Evolutionary conservation across 2,329 filamentous ascomycete species (phyloP), one percentile per base, ranked within the genome.

Genomic region (Penicillium occitanis): DNA sequence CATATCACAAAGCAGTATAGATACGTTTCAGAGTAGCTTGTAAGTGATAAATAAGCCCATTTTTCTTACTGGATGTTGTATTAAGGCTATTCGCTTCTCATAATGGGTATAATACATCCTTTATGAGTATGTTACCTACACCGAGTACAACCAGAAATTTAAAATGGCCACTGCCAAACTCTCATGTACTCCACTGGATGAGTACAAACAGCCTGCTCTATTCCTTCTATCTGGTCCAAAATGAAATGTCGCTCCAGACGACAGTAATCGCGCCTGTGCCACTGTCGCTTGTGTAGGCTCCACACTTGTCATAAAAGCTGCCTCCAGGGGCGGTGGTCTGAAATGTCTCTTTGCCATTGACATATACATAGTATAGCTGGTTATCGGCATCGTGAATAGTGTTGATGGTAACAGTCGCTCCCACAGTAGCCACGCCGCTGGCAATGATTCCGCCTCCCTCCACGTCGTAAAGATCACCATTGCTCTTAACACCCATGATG

Each of bases 341-440:
- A 37, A 55, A 64, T 30, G 50, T 35, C 50, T 64, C 40, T 14
- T 64, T 22, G 11, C 61, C 61, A 57, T 64, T 64, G 61, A 64
- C 50, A 37, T 64, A 64, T 35, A 64, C 61, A 46, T 64, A 51
- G 61, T 42, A 64, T 5, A 17, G 22, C 50, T 51, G 50, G 11
- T 42, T 64, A 58, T 64, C 25, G 33, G 61, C 61, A 64, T 64
- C 61, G 40, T 64, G 61, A 37, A 64, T 42, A 48, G 61, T 64
- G 50, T 64, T 64, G 19, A 64, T 46, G 28, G 61, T 64, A 8
- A 64, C 61, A 48, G 61, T 64, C 25, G 48, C 17, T 46, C 61
- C 61, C n/a, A 64, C 50, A 25, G 50, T 58, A 14, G 61, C 61
- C 50, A 64, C 61, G 50, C 61, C 61, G 28, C 50, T 58, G 37